These are phyloP conservation scores for Ramularia endophylla DNA, from an alignment of 2,329 filamentous ascomycete species.

Conservation along the genomic window DNA sequence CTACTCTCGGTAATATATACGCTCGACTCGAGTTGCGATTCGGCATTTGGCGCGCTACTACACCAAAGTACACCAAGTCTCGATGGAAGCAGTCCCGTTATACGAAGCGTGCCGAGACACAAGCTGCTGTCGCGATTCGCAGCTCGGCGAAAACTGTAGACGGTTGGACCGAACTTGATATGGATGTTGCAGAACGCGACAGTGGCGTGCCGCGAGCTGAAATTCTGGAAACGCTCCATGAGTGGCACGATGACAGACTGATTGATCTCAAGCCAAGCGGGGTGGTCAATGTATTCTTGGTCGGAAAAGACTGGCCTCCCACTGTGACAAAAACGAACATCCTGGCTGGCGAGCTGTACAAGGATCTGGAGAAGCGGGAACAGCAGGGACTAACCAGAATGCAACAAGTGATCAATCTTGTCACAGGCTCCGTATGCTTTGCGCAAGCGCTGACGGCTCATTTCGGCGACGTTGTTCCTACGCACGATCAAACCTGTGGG, in stretches of 20 bases:
- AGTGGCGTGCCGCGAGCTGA: slow-evolving; percentile 39
- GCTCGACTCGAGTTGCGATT: slow-evolving; percentile 57
- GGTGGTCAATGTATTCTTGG: too few species aligned
- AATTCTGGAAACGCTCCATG: slow-evolving; percentile 50
- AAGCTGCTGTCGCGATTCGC: slow-evolving; percentile 39
- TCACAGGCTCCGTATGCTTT: too few species aligned
- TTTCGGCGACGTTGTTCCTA: too few species aligned
- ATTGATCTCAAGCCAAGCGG: slow-evolving; percentile 50
- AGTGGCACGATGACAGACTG: slow-evolving; percentile 45
- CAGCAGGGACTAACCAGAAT: too few species aligned
- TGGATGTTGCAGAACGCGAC: slow-evolving; percentile 35
- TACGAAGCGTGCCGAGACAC: slow-evolving; percentile 35
- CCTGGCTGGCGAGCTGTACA: too few species aligned
- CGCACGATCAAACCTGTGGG: too few species aligned
- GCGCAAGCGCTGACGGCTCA: too few species aligned
- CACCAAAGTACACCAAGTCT: slow-evolving; percentile 53
- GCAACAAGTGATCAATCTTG: too few species aligned
- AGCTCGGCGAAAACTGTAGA: slow-evolving; percentile 41
- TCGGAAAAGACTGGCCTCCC: too few species aligned
- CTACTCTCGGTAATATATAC: slow-evolving; percentile 49
- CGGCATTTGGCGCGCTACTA: slow-evolving; percentile 51
- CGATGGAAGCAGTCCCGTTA: slow-evolving; percentile 38
- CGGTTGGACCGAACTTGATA: slow-evolving; percentile 46
- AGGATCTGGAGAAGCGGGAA: too few species aligned
- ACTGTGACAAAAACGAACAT: too few species aligned